These are phyloP conservation scores for Halophytophthora batemanensis DNA, from an alignment of 352 stramenopile species.

Conservation along the genomic window DNA sequence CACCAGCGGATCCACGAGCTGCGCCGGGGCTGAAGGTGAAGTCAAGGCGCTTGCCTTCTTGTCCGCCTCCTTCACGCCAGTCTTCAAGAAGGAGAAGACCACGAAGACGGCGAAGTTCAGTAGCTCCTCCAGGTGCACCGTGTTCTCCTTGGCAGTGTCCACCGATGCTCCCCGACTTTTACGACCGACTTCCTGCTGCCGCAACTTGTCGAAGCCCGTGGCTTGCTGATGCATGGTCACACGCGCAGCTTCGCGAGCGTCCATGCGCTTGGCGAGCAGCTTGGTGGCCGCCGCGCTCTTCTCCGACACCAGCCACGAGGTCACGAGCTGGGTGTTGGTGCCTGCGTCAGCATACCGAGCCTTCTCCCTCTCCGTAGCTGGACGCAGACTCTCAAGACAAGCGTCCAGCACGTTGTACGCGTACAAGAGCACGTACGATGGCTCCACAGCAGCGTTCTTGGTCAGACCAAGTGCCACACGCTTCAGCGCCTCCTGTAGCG, in stretches of 20 bases:
- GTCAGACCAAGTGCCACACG: conserved; percentile 71
- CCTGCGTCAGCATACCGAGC: conserved; percentile 43
- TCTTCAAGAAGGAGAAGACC: conserved; percentile 67
- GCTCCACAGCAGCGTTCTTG: conserved; percentile 82
- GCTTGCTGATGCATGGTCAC: conserved; percentile 68
- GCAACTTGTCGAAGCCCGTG: conserved; percentile 75
- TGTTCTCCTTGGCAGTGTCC: conserved; percentile 31
- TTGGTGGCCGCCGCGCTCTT: conserved; percentile 65
- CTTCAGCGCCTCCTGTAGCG: conserved; percentile 76
- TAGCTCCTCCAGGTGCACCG: conserved; percentile 75
- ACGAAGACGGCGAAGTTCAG: conserved; percentile 83
- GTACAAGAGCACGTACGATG: conserved; percentile 84
- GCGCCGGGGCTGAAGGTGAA: conserved; percentile 23
- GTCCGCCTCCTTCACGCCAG: conserved; percentile 18
- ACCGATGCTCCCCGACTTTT: conserved; percentile 40
- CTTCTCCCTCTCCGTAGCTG: conserved; percentile 63
- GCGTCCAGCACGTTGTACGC: conserved; percentile 81
- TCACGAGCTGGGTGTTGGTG: conserved; percentile 35
- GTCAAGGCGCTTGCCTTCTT: conserved; percentile 4
- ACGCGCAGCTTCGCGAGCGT: conserved; percentile 42
- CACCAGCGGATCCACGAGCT: conserved; percentile 91
- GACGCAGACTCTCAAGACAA: conserved; percentile 69
- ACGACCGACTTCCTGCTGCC: conserved; percentile 31
- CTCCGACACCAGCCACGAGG: conserved; percentile 78
- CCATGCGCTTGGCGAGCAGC: conserved; percentile 57